phyloP scores from a whole-genome alignment of 1,284 basidiomycete species.

The Melampsora americana region DNA sequence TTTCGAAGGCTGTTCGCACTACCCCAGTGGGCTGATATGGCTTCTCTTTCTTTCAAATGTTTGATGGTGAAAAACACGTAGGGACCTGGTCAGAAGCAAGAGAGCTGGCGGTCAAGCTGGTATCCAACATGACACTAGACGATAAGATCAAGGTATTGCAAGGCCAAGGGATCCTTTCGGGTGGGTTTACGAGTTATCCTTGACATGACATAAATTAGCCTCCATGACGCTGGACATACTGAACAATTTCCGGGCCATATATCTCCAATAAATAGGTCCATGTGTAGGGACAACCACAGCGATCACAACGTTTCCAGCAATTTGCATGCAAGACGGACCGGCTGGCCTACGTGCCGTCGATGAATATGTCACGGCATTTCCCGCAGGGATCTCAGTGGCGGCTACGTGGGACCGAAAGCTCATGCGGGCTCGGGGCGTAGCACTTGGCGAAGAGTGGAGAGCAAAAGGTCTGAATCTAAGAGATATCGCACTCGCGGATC shows the following conservation, averaged over 20 bases:
- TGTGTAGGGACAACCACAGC: conserved; percentile 37
- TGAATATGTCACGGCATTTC: conserved; percentile 43
- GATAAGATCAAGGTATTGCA: conserved; percentile 10
- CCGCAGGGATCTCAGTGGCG: conserved; percentile 54
- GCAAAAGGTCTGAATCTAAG: conserved; percentile 41
- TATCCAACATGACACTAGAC: not conserved
- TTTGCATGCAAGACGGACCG: conserved; percentile 53
- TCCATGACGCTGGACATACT: too few relatives aligned
- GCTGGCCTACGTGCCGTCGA: conserved; percentile 50
- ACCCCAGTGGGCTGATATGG: too few relatives aligned
- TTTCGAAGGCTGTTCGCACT: too few relatives aligned
- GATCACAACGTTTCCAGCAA: conserved; percentile 48
- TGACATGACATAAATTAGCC: not conserved
- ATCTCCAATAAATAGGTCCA: not conserved
- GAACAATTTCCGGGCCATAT: not conserved
- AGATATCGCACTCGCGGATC: not conserved
- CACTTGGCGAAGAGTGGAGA: conserved; percentile 58
- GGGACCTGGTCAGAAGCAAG: not conserved
- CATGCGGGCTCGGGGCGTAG: conserved; percentile 55
- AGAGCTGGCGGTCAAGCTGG: not conserved
- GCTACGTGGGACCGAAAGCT: conserved; percentile 58
- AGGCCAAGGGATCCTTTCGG: not conserved
- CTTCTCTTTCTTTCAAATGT: not conserved
- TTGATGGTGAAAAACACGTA: not conserved
- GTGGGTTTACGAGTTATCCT: not conserved